Conservation (phyloP, 2,329 filamentous ascomycete genomes). For the Botrytis squamosa region DNA sequence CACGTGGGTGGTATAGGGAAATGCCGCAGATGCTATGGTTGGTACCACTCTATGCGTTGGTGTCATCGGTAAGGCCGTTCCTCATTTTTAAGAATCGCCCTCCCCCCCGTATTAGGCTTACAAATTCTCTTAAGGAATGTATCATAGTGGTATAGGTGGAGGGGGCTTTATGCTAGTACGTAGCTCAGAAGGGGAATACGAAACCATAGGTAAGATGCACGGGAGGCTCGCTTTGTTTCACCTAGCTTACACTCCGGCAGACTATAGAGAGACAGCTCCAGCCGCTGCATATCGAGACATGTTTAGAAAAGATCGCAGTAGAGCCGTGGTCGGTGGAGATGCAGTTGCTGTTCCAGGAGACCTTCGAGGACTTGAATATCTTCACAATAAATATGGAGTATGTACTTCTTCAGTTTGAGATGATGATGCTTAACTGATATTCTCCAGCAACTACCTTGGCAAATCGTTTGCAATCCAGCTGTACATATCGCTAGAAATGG, state of each 20-base stretch:
- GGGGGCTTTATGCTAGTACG: conserved; percentile 88
- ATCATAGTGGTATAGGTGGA: conserved; percentile 80
- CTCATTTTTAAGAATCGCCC: neutral
- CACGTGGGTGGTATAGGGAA: conserved; percentile 48
- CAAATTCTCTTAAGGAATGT: conserved; percentile 53
- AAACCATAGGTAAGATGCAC: conserved; percentile 56
- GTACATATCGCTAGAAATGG: conserved; percentile 71
- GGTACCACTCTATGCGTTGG: conserved; percentile 74
- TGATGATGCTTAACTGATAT: neutral
- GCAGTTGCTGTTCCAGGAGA: conserved; percentile 72
- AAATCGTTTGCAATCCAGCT: conserved; percentile 69
- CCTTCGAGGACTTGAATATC: conserved; percentile 73
- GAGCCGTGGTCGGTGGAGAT: conserved; percentile 70
- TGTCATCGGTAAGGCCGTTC: conserved; percentile 54
- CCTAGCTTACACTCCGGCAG: conserved; percentile 40
- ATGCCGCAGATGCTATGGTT: conserved; percentile 74
- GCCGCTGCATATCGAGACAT: conserved; percentile 80
- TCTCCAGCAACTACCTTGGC: conserved; percentile 61
- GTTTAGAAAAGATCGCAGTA: conserved; percentile 69
- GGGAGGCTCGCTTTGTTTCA: neutral
- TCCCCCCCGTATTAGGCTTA: conserved; percentile 8
- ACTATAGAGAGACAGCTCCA: conserved; percentile 87
- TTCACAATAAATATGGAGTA: conserved; percentile 71
- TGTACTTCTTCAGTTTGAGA: conserved; percentile 18
- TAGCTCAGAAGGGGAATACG: conserved; percentile 69